Percentiles rank a stretch among this genome's conserved stretches.
phyloP scores from a whole-genome alignment of 2,329 filamentous ascomycete species.

The Fusarium agapanthi region DNA sequence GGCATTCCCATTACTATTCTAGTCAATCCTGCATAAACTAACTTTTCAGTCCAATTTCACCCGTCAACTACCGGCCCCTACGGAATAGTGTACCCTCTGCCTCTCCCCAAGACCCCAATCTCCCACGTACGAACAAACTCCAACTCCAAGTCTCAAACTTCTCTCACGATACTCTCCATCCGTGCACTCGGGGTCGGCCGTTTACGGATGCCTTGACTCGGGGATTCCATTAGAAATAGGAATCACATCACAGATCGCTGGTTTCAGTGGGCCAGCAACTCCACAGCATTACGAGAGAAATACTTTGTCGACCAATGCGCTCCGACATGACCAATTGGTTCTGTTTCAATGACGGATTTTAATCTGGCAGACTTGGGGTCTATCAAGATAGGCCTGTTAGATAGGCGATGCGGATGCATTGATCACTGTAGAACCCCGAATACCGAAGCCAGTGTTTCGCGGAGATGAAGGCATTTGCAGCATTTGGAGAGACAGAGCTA shows the following conservation, averaged over 20 bases:
- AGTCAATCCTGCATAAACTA: background rate
- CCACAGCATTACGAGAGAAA: conserved; percentile 30
- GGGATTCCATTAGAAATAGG: conserved; percentile 24
- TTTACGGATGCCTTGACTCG: conserved; percentile 24
- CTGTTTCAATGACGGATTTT: conserved; percentile 34
- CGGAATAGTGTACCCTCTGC: background rate
- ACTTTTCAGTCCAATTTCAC: background rate
- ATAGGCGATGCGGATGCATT: conserved; percentile 27
- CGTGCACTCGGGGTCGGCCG: conserved; percentile 13
- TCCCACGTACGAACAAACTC: background rate
- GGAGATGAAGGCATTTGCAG: background rate
- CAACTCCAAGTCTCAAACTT: background rate
- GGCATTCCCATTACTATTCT: background rate
- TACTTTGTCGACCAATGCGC: background rate
- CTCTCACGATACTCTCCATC: background rate
- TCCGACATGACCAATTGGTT: conserved; percentile 23
- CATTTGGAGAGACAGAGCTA: no score
- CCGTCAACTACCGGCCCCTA: conserved; percentile 2
- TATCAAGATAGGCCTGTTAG: conserved; percentile 31
- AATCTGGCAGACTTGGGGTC: background rate
- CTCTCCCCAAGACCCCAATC: background rate
- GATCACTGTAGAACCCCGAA: conserved; percentile 18
- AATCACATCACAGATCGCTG: conserved; percentile 23
- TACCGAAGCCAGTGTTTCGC: conserved; percentile 6
- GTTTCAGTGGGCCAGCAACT: background rate